phyloP scores from a whole-genome alignment of 2,329 filamentous ascomycete genomes.

The Emydomyces testavorans region DNA sequence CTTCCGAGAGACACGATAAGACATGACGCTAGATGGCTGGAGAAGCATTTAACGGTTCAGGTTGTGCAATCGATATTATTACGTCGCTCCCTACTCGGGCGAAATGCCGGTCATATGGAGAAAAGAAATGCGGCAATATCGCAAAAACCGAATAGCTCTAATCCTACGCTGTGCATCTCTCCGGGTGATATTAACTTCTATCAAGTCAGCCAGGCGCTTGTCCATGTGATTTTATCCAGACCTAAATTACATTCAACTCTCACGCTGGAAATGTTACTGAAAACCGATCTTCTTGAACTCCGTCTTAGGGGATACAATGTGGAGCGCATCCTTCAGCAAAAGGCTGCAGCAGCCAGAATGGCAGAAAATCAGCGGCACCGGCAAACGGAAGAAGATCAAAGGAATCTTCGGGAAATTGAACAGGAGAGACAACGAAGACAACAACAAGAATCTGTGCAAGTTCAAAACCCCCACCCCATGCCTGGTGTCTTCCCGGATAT shows the following conservation, averaged over 20 bases:
- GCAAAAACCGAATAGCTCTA: conserved; percentile 38
- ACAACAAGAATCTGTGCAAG: conserved; percentile 21
- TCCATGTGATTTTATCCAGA: conserved; percentile 64
- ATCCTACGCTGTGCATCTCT: conserved; percentile 63
- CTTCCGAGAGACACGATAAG: conserved; percentile 67
- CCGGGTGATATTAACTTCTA: conserved; percentile 68
- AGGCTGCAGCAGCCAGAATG: conserved; percentile 75
- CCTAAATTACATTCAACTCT: conserved; percentile 82
- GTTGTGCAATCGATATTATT: conserved; percentile 69
- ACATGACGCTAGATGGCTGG: conserved; percentile 81
- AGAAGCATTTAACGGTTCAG: conserved; percentile 68
- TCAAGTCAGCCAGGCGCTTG: conserved; percentile 80
- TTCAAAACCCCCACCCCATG: conserved; percentile 41
- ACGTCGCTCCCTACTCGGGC: conserved; percentile 61
- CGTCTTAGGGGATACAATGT: conserved; percentile 91
- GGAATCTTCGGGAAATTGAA: conserved; percentile 49
- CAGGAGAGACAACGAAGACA: conserved; percentile 37
- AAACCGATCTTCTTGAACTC: conserved; percentile 68
- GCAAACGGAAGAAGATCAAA: conserved; percentile 60
- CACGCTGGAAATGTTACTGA: conserved; percentile 82
- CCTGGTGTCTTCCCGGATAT: conserved; percentile 63
- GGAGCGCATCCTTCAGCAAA: conserved; percentile 78
- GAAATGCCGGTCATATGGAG: conserved; percentile 57
- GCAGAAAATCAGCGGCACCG: conserved; percentile 66
- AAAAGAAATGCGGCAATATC: conserved; percentile 64